Conservation (phyloP, 129 eudicot genomes). For the Escallonia rubra region DNA sequence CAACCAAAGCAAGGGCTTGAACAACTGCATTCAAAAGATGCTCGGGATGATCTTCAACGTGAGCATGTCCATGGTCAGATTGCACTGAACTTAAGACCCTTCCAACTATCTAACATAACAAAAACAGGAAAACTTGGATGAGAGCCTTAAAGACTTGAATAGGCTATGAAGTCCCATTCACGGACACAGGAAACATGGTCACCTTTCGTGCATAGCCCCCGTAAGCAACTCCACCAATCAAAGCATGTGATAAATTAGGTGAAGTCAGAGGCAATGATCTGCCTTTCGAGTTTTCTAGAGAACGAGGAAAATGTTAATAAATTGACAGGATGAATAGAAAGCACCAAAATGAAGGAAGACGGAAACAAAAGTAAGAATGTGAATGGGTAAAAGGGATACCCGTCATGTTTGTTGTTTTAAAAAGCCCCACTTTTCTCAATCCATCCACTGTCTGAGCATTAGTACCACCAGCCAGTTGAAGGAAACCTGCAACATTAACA, state of each 20-base stretch:
- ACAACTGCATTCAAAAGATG: constrained; percentile 57
- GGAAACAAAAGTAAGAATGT: background rate
- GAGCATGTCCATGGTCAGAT: constrained; percentile 41
- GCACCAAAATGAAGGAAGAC: background rate
- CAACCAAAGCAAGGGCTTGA: constrained; percentile 75
- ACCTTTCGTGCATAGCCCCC: constrained; percentile 98
- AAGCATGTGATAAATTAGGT: constrained; percentile 30
- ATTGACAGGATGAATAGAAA: background rate
- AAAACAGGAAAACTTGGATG: background rate
- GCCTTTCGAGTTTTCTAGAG: constrained; percentile 20
- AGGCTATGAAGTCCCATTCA: background rate
- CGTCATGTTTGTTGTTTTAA: constrained; percentile 32
- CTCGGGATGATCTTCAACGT: constrained; percentile 62
- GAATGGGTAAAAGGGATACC: constrained; percentile 29
- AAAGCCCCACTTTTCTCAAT: constrained; percentile 47
- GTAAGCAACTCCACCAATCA: constrained; percentile 80
- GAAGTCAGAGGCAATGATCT: constrained; percentile 4
- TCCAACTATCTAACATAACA: constrained; percentile 64
- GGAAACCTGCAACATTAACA: constrained; percentile 50
- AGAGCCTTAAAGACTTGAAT: background rate
- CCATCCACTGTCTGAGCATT: constrained; percentile 92
- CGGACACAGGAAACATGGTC: background rate
- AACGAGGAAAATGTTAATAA: background rate
- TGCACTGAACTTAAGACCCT: constrained; percentile 62
- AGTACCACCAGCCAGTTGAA: constrained; percentile 96